phyloP scores from a whole-genome alignment of 352 stramenopile genomes.

The Thalassiosira gravida region DNA sequence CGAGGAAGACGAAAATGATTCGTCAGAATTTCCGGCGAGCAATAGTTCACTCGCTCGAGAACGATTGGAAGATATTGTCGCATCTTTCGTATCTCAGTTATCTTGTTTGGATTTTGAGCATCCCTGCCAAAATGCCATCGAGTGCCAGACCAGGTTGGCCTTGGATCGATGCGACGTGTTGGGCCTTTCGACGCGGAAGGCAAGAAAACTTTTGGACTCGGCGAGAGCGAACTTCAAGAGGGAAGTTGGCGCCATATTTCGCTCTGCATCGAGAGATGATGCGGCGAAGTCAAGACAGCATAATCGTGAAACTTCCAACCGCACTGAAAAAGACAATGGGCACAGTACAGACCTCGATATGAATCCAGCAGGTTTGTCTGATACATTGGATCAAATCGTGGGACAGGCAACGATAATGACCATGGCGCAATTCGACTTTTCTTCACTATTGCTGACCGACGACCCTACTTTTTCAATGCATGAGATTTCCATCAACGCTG shows the following conservation, averaged over 20 bases:
- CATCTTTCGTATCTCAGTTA: constrained; percentile 44
- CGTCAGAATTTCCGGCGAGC: neutral
- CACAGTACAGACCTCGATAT: constrained; percentile 7
- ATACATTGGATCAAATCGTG: constrained; percentile 37
- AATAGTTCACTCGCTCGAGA: constrained; percentile 12
- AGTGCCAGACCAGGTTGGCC: constrained; percentile 40
- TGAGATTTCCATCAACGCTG: constrained; percentile 30
- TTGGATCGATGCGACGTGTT: constrained; percentile 36
- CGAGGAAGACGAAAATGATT: constrained; percentile 17
- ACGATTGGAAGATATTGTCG: constrained; percentile 42
- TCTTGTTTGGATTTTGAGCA: constrained; percentile 57
- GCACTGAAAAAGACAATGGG: constrained; percentile 10
- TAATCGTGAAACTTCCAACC: constrained; percentile 3
- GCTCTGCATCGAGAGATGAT: constrained; percentile 6
- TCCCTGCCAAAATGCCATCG: constrained; percentile 38
- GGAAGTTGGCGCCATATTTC: constrained; percentile 26
- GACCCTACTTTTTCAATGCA: constrained; percentile 16
- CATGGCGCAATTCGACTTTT: constrained; percentile 25
- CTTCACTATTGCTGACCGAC: neutral
- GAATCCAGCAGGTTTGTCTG: constrained; percentile 27
- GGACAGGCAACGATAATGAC: constrained; percentile 26
- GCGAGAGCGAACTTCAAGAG: constrained; percentile 39
- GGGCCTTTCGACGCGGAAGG: constrained; percentile 27
- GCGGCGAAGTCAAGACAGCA: neutral
- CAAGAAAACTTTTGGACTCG: constrained; percentile 22